phyloP scores from a whole-genome alignment of 2,329 filamentous ascomycete species.

The Mycosphaerelloides madeirae region DNA sequence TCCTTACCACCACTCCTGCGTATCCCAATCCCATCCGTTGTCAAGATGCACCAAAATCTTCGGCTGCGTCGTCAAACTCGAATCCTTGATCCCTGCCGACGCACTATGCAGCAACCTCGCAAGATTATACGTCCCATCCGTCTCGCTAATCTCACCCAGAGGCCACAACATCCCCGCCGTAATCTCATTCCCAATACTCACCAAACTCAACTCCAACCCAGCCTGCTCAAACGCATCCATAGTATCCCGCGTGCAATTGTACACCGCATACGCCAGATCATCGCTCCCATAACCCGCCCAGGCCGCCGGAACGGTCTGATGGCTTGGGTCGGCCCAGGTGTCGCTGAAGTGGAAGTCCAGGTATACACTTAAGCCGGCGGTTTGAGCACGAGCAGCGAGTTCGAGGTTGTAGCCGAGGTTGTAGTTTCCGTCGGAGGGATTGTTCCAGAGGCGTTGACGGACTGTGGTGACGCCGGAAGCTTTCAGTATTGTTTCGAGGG shows the following conservation, averaged over 20 bases:
- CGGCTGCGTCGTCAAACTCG: constrained; percentile 22
- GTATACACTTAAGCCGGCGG: constrained; percentile 30
- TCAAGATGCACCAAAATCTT: constrained; percentile 32
- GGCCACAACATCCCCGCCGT: constrained; percentile 35
- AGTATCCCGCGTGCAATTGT: constrained; percentile 31
- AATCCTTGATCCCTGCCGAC: constrained; percentile 27
- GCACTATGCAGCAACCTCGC: constrained; percentile 30
- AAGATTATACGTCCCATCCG: constrained; percentile 29
- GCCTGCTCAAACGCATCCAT: constrained; percentile 39
- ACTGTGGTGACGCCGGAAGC: constrained; percentile 20
- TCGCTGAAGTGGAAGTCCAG: constrained; percentile 34
- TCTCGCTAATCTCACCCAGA: constrained; percentile 26
- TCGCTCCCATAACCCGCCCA: constrained; percentile 32
- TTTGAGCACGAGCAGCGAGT: constrained; percentile 31
- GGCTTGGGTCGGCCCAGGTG: constrained; percentile 34
- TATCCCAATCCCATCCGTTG: constrained; percentile 31
- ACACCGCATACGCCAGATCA: constrained; percentile 27
- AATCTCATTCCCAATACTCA: constrained; percentile 39
- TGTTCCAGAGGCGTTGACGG: constrained; percentile 30
- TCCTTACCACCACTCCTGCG: constrained; percentile 24
- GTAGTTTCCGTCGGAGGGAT: constrained; percentile 26
- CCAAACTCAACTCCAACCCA: constrained; percentile 36
- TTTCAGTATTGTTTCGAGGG: neutral
- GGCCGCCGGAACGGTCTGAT: constrained; percentile 29
- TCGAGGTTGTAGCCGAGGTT: constrained; percentile 33